Evolutionary conservation across 306 rosid species (phyloP).

Genomic region (Dryas drummondii): DNA sequence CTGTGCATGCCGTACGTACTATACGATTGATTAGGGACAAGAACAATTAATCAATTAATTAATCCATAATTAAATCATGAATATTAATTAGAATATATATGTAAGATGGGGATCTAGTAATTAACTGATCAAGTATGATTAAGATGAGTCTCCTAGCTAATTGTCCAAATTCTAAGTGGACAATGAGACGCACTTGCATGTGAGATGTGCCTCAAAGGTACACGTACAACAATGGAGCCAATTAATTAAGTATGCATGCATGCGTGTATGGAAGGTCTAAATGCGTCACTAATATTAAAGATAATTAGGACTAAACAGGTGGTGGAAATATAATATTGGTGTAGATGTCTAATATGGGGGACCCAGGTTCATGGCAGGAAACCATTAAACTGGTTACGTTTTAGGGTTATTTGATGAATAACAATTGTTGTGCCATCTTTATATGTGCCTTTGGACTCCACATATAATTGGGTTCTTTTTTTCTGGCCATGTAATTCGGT

Average conservation of each 20-base stretch:
- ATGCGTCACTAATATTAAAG: not conserved
- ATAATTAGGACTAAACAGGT: not conserved
- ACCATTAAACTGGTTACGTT: not conserved
- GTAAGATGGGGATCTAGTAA: not conserved
- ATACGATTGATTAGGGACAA: not conserved
- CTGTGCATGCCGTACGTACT: not conserved
- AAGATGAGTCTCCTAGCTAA: not conserved
- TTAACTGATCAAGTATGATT: not conserved
- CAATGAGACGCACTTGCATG: slow-evolving; percentile 5
- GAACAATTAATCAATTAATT: not conserved
- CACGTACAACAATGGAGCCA: not conserved
- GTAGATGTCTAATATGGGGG: not conserved
- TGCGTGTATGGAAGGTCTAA: too few species aligned
- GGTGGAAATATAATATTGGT: not conserved
- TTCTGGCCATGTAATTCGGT: too few species aligned
- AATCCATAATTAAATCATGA: too few species aligned
- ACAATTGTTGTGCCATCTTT: too few species aligned
- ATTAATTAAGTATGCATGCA: not conserved
- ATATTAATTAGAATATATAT: too few species aligned
- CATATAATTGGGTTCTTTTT: not conserved
- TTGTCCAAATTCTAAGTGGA: not conserved
- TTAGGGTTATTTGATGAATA: not conserved
- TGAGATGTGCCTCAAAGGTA: not conserved
- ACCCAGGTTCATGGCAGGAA: not conserved
- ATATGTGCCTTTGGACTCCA: too few species aligned